Percentiles rank a stretch among this genome's conserved stretches.
Conservation (phyloP, 2,329 filamentous ascomycete species). For the Raffaelea ambrosiae region DNA sequence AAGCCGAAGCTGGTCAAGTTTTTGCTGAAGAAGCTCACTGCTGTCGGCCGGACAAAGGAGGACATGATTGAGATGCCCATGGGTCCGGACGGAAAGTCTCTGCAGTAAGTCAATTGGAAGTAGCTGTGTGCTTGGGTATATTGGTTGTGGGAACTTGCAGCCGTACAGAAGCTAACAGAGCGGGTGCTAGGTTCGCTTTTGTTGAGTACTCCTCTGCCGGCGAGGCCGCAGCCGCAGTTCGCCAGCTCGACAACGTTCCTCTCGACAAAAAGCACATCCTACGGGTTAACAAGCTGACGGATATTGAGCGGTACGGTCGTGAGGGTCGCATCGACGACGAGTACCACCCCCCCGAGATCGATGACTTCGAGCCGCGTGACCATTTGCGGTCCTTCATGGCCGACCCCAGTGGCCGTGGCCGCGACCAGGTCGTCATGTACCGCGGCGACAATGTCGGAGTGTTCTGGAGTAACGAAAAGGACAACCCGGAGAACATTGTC, state of each 20-base stretch:
- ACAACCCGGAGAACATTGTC: constrained; percentile 77
- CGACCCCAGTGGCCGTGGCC: constrained; percentile 67
- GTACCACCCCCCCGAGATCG: constrained; percentile 73
- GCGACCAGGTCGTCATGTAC: constrained; percentile 95
- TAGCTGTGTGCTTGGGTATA: not conserved
- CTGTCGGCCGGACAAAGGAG: constrained; percentile 75
- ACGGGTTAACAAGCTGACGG: constrained; percentile 94
- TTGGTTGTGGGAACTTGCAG: not conserved
- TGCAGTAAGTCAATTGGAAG: constrained; percentile 65
- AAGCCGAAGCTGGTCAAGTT: constrained; percentile 95
- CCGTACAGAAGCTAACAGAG: too few species aligned
- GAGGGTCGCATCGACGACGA: constrained; percentile 91
- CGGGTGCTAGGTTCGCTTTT: constrained; percentile 81
- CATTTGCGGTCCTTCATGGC: constrained; percentile 90
- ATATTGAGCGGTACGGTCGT: constrained; percentile 91
- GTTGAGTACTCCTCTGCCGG: constrained; percentile 89
- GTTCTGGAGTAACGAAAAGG: constrained; percentile 97
- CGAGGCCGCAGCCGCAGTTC: constrained; percentile 82
- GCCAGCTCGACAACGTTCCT: constrained; percentile 74
- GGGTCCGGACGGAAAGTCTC: constrained; percentile 74
- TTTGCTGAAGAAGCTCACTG: constrained; percentile 83
- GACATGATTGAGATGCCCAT: constrained; percentile 92
- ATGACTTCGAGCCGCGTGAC: constrained; percentile 84
- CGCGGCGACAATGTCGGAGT: constrained; percentile 86
- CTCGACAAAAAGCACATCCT: constrained; percentile 97